Evolutionary conservation across 306 rosid species (phyloP).

Genomic region (Sphenostylis stenocarpa): DNA sequence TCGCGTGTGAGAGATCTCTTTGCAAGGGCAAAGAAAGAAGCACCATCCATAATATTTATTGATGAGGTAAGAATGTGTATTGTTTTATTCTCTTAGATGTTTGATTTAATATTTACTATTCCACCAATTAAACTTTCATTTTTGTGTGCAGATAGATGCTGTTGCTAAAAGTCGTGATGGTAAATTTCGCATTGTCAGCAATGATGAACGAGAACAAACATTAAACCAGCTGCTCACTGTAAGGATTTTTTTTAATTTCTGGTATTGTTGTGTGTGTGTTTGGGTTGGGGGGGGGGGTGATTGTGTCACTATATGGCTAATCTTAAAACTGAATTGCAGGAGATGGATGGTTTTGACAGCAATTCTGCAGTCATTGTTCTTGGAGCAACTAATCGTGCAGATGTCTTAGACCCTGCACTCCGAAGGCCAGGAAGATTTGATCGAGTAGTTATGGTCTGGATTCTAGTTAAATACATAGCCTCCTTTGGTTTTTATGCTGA

Average conservation of each 20-base stretch:
- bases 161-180: constrained; percentile 99
- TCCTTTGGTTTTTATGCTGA: constrained; percentile 24
- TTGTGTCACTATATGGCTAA: not conserved
- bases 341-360: constrained; percentile 99
- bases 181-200: constrained; percentile 90
- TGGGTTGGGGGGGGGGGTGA: not conserved
- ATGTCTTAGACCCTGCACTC: constrained; percentile 95
- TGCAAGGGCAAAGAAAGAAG: constrained; percentile 98
- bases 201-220: constrained; percentile 98
- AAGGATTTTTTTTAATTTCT: constrained; percentile 44
- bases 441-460: constrained; percentile 90
- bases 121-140: constrained; percentile 17
- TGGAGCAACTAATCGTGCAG: constrained; percentile 98
- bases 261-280: not conserved
- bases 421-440: constrained; percentile 99
- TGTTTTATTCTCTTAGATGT: constrained; percentile 11
- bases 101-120: constrained; percentile 27
- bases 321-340: constrained; percentile 53
- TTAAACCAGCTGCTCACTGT: constrained; percentile 98
- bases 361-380: constrained; percentile 94
- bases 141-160: constrained; percentile 85
- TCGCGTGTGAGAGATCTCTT: constrained; percentile 99
- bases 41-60: constrained; percentile 91
- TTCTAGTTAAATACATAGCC: constrained; percentile 23
- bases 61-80: constrained; percentile 69